Evolutionary conservation across 352 stramenopile genomes (phyloP), one percentile per base, ranked within the genome.

Genomic region (Pythium sukuiense): DNA sequence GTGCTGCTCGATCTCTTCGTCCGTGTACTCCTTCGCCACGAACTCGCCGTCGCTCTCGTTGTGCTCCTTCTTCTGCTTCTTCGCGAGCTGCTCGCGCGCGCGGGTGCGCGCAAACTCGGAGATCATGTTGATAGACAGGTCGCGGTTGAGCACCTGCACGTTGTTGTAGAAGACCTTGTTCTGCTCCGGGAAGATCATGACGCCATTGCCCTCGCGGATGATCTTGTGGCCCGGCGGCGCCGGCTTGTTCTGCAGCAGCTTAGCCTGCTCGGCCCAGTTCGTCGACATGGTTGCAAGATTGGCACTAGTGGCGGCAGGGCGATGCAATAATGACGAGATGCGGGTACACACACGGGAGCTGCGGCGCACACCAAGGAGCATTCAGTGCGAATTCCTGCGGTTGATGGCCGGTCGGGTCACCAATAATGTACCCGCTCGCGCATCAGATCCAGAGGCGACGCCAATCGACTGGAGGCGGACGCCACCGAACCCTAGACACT

Each of bases 61-160:
- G 53, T 85, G 90, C 33, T 72, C 74, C 55, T 85, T 90, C 71
- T 79, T 92, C 67, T 68, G 89, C 83, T 88, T 79, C 74, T 83
- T 92, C 74, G 72, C 58, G 53, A 92, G 67, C 50, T 90, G 78
- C 69, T 93, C 86, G 59, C 81, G 61, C 50, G 81, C 80, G 49
- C 96, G 85, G 46, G 90, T 83, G 60, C 98, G 93, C 24, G 90
- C 95, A 79, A 99, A 99, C 63, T 99, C 84, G 43, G 92, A 96
- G 75, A 99, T 99, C 76, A 99, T 97, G 20, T 98, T 74, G 68
- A 99, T 98, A 12, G 87, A 98, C 46, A 99, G 79, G 81, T 99
- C 98, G 54, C 98, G 95, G 83, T 99, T 99, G 63, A 99, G 95
- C 55, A 99, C 97, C 80, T 96, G 88, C 50, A 96, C 90, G 64